Base-by-base conservation (phyloP, 371 early-diverging fungal genomes). In the Mucor piriformis region DNA sequence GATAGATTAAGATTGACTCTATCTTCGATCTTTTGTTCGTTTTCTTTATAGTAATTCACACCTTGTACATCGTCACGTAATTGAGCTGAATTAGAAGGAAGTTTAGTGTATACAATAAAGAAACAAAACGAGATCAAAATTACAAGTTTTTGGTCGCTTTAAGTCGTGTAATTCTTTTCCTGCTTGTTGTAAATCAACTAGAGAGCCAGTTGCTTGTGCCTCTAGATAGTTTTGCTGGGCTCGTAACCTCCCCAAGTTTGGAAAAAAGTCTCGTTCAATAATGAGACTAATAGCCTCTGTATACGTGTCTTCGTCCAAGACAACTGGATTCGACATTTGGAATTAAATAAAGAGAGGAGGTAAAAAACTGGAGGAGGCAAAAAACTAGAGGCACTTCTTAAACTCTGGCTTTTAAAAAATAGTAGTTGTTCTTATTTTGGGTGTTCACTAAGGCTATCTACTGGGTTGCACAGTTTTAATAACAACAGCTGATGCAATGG, bases 201-300 rank as follows among this genome's bases (percentile, higher is more conserved):
- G 56, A 32, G 72, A 68, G 32, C 76, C 70, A n/a, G 50, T 32
- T 40, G 57, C 57, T 53, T 70, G 63, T 8, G 84, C 81, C 48
- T 74, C 64, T 5, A 66, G 46, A 25, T 81, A 85, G 23, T 73
- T 76, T 40, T 79, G 77, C 55, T 86, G 79, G n/a, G 82, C 69
- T 62, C 78, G 81, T 50, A 94, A 60, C 44, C 79, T 79, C 20
- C 85, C 79, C 15, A 93, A 78, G 51, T 87, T 79, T 2, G 95
- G 95, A 59, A 90, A 94, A 63, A 91, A 94, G 65, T 94, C 95
- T 13, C 95, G 77, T 66, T 92, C 85, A 44, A 94, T 92, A 59
- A 94, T 92, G 46, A 77, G 70, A 44, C 87, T 84, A 46, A 94
- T 81, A 3, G 88, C 88, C 27, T 86, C 87, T 8, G 89, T 86